Percentiles rank a stretch among this genome's conserved stretches.
Conservation (phyloP, 2,329 filamentous ascomycete species). For the Scopulariopsis brevicaulis region DNA sequence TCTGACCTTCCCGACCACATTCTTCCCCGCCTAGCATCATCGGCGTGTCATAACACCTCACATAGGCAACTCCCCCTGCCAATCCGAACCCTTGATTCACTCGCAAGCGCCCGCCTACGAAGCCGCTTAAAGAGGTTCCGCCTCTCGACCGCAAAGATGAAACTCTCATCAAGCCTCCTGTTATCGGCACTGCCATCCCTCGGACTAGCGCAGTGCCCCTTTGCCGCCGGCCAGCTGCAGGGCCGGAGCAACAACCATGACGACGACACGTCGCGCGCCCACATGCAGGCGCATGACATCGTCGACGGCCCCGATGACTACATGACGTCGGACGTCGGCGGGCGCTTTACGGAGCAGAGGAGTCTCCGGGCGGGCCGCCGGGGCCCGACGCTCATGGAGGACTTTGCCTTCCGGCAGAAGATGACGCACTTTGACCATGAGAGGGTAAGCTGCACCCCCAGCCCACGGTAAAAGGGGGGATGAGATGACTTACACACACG, state of each 20-base stretch:
- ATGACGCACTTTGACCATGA: slow-evolving; percentile 63
- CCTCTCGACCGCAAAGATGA: not conserved
- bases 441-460: slow-evolving; percentile 31
- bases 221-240: slow-evolving; percentile 9
- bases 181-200: slow-evolving; percentile 11
- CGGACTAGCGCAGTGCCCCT: slow-evolving; percentile 20
- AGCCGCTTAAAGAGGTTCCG: not conserved
- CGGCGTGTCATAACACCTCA: not conserved
- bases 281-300: slow-evolving; percentile 25
- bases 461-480: not conserved
- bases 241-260: not conserved
- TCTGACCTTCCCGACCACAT: no score
- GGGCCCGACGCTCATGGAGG: slow-evolving; percentile 58
- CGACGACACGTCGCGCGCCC: slow-evolving; percentile 14
- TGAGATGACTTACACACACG: slow-evolving; percentile 15
- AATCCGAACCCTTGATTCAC: not conserved
- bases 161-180: not conserved
- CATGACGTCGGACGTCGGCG: slow-evolving; percentile 57
- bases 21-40: no score
- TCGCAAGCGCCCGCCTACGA: not conserved
- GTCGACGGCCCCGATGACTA: slow-evolving; percentile 39
- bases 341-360: slow-evolving; percentile 54
- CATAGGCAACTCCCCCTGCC: not conserved
- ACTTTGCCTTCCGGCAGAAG: slow-evolving; percentile 64
- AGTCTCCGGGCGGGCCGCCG: slow-evolving; percentile 56